Evolutionary conservation across 2,329 filamentous ascomycete species (phyloP), one percentile per base, ranked within the genome.

Genomic region (Lachnellula hyalina): DNA sequence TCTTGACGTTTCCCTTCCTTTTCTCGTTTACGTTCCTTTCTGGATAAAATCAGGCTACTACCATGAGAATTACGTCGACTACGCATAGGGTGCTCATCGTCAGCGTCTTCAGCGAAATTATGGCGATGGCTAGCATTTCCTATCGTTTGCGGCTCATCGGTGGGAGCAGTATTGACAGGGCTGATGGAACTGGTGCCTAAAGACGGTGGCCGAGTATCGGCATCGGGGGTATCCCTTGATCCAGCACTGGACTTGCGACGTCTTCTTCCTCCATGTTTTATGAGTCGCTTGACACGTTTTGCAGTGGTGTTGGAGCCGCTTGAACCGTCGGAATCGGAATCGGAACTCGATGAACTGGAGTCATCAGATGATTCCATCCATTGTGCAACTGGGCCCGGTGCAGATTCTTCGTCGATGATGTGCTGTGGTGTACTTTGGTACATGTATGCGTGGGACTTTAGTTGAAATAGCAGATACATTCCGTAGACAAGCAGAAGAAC

Each of bases 381-480:
- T 34, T 88, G 87, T 17, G 88, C 87, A 12, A 92, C 80, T 0
- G 94, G 86, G 60, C 92, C 92, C 21, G 92, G 92, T 46, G 90
- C 87, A 0, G 90, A 86, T 69, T 96, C 92, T 65, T 94, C 90
- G 63, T 96, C 92, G 60, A 96, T 94, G 57, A 95, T 87, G 64
- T 92, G 86, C 73, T 96, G 91, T 9, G 92, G 92, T 5, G 89
- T 96, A 62, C 90, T 94, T 71, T 91, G 88, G 64, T 96, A 96
- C 76, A 96, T 85, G 73, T 95, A 96, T 8, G 89, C 82, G 68
- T 96, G 91, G 1, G 90, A 94, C 72, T 95, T 95, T 57, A 96
- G 82, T 74, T 96, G 91, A 72, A 96, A 96, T 19, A 96, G 68
- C 35, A 96, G 81, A 68, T 96, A 96, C 17, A 96, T 74, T 46